Base-by-base conservation (phyloP, 176 grass and related monocot genomes). In the Eremochloa ophiuroides region DNA sequence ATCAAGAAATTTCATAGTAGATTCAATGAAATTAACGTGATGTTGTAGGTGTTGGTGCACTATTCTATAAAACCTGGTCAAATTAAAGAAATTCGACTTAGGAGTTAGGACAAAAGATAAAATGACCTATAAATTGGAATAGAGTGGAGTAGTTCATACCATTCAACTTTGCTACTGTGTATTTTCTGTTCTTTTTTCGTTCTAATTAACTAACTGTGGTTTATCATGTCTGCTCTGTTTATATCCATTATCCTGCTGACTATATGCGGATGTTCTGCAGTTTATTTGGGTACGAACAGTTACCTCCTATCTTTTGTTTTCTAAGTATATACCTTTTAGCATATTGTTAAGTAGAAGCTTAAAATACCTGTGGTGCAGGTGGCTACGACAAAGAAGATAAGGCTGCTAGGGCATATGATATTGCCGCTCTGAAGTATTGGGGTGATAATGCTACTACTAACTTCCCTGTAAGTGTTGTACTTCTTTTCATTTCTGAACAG, bases 361-460 rank as follows among this genome's bases (percentile, higher is more conserved):
- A 17, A 66, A 77, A 59, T 39, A 27, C 10, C 2, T 80, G 10
- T 85, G 72, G 43, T 62, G 10, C 75, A 98, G 95, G 95, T 89
- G 95, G 95, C 34, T 98, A 95, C 66, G 95, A 98, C 44, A 91
- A 88, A 74, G 95, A 98, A 88, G 92, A 98, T 59, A 91, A 87
- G 28, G 95, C 95, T 47, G 95, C 92, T 43, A 93, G 90, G 66
- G 95, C 95, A 23, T 98, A 98, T 80, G 95, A 98, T 84, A 58
- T 98, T 56, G 92, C 90, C 7, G 92, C 90, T 89, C 75, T 98
- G 38, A 98, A 95, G 80, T 98, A 95, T 67, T 98, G 95, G 95
- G 95, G 95, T 48, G 10, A 44, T 71, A 79, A 74, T 86, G 95
- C 95, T 27, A 89, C 82, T 18, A 93, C 88, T 2, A 98, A 95